Base-by-base conservation (phyloP, 306 rosid species). In the Quercus variabilis region DNA sequence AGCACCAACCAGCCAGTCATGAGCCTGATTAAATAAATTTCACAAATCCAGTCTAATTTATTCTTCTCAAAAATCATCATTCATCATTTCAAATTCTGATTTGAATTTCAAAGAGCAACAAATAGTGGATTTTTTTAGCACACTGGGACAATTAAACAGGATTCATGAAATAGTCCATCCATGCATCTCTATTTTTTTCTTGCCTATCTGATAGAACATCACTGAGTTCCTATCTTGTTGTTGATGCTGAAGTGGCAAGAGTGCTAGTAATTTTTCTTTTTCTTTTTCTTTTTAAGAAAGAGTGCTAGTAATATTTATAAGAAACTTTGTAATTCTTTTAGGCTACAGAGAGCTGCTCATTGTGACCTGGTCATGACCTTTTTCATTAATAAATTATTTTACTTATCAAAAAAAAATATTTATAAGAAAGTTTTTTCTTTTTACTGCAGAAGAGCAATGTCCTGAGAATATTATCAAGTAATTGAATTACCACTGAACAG, bases 401-500 rank as follows among this genome's bases (percentile, higher is more conserved):
- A 8, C 12, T 41, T 41, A 41, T 41, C 46, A 41, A 41, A 41
- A 41, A 8, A 0, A 8, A 8, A 38, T 41, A 8, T 41, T 41
- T 41, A 41, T 41, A 41, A 41, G 46, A 17, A 63, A 28, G 35
- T 26, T 26, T 63, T 26, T 28, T 63, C 41, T 1, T 28, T 31
- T 30, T 6, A 30, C 41, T 30, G 43, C 43, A 21, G 63, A 55
- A 74, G 28, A 28, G 49, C 43, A 6, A 31, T 5, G 12, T 58
- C 35, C 20, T 33, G n/a, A 67, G 72, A n/a, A 74, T 8, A 23
- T 7, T 31, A 52, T 26, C 33, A 26, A 1, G 38, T 41, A 73
- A 79, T 35, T 49, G 41, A 73, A 64, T 30, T 55, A 84, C 49
- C 58, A 76, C 71, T 43, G 69, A 73, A 78, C 49, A 73, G 55